Percentiles rank a stretch among this genome's conserved stretches.
These are phyloP conservation scores for Saccharum officinarum DNA, from an alignment of 176 grass and related monocot species.

Conservation along the genomic window DNA sequence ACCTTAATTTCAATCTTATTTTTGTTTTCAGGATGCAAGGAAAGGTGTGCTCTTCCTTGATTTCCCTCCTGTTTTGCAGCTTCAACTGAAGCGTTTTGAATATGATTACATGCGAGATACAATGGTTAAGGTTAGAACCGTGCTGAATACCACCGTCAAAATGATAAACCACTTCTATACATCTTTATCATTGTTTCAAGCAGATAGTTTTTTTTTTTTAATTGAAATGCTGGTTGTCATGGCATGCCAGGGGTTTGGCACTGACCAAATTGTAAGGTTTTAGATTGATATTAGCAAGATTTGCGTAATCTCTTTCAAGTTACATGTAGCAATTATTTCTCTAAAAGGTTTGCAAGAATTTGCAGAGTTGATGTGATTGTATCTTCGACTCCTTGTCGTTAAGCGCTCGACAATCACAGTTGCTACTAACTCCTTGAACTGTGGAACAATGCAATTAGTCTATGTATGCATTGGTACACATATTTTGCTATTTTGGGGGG, in stretches of 20 bases:
- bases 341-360: conserved; percentile 1
- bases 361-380: background rate
- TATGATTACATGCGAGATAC: conserved; percentile 98
- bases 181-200: background rate
- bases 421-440: conserved; percentile 2
- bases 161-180: conserved; percentile 10
- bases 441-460: background rate
- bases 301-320: background rate
- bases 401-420: background rate
- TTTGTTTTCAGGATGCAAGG: conserved; percentile 78
- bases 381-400: background rate
- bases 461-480: background rate
- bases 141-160: background rate
- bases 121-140: conserved; percentile 87
- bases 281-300: background rate
- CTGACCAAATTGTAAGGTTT: background rate
- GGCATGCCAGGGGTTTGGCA: background rate
- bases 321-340: background rate
- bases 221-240: conserved; percentile 16
- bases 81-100: conserved; percentile 97
- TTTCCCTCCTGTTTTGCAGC: conserved; percentile 97
- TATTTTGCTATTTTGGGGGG: background rate
- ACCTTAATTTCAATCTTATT: conserved; percentile 32
- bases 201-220: background rate
- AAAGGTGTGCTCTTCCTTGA: conserved; percentile 98